These are phyloP conservation scores for Acanthamoeba culbertsoni DNA, from an alignment of 208 protist genomes.

Conservation along the genomic window DNA sequence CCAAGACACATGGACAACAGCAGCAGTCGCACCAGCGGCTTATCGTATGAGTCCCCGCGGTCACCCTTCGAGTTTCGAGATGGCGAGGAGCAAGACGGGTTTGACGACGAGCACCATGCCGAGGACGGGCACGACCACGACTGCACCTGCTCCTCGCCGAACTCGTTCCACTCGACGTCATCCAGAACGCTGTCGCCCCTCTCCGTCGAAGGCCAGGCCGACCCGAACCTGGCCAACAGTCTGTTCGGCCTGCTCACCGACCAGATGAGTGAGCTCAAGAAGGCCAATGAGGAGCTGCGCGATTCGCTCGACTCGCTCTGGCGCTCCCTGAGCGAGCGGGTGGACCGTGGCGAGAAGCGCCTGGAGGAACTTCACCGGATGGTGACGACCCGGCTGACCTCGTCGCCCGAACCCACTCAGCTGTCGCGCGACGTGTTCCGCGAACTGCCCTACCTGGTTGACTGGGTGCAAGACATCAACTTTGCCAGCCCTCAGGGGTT, in stretches of 20 bases:
- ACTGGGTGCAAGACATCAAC: not conserved
- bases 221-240: not conserved
- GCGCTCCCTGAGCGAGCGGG: not conserved
- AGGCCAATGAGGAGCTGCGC: not conserved
- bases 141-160: not conserved
- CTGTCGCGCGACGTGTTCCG: not conserved
- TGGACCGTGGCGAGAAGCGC: not conserved
- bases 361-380: not conserved
- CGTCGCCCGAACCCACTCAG: not conserved
- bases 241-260: not conserved
- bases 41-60: not conserved
- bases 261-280: not conserved
- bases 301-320: not conserved
- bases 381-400: not conserved
- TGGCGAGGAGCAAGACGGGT: not conserved
- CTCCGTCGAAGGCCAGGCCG: not conserved
- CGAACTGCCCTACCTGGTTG: not conserved
- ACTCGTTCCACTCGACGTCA: not conserved
- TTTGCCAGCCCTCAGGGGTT: not conserved
- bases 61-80: not conserved
- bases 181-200: not conserved
- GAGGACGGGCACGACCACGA: not conserved
- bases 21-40: not conserved
- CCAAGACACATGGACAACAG: not conserved
- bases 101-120: not conserved